Conservation (phyloP, 257 asterid genomes). For the Solanum sejunctum region DNA sequence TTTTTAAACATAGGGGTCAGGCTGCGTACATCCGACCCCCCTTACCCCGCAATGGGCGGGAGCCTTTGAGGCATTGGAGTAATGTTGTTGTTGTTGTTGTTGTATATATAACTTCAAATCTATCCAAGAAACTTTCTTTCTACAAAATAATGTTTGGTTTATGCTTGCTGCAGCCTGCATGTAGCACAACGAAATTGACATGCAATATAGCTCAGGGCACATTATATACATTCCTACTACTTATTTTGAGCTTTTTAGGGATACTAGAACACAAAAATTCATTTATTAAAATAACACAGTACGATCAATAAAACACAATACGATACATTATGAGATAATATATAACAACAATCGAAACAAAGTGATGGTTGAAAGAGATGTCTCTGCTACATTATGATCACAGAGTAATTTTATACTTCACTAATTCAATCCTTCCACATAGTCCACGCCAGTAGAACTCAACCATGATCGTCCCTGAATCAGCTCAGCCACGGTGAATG, state of each 20-base stretch:
- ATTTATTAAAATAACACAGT: too few relatives aligned
- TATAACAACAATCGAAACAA: too few relatives aligned
- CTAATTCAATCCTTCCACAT: conserved; percentile 19
- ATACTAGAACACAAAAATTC: background rate
- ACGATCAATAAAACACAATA: too few relatives aligned
- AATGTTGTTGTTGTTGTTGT: too few relatives aligned
- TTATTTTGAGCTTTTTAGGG: background rate
- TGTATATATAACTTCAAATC: too few relatives aligned
- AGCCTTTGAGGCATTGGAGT: too few relatives aligned
- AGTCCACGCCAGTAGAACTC: conserved; percentile 32
- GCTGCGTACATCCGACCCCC: too few relatives aligned
- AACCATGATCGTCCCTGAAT: conserved; percentile 44
- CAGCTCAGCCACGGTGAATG: conserved; percentile 35
- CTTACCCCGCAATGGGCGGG: too few relatives aligned
- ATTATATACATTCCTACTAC: background rate
- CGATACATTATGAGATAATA: too few relatives aligned
- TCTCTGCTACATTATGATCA: background rate
- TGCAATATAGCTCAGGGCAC: background rate
- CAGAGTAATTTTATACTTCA: background rate
- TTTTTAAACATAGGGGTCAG: too few relatives aligned
- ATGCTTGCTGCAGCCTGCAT: background rate
- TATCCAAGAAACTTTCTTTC: background rate
- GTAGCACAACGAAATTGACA: background rate
- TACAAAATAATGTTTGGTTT: background rate
- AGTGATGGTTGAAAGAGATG: background rate